Base-by-base conservation (phyloP, 2,329 filamentous ascomycete genomes). In the Torrubiella hemipterigena region DNA sequence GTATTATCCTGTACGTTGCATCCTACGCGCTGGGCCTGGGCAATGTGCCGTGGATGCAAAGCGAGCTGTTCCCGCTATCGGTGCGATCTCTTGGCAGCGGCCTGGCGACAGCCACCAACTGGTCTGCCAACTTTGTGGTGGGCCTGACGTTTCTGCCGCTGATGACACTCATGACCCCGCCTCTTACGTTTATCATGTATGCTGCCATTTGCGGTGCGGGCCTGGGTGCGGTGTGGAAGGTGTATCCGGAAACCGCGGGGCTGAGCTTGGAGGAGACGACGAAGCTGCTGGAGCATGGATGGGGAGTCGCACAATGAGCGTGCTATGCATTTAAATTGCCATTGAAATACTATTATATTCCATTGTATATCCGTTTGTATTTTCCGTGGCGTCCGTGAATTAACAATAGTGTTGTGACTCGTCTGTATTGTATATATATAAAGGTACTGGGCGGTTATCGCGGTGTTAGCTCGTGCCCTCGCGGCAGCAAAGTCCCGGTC, bases 21-120 rank as follows among this genome's bases (percentile, higher is more conserved):
- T 68, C 79, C 1, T 96, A 93, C 50, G 89, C 89, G 2, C 64
- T 87, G 2, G 89, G 89, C 3, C 67, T 96, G 3, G 89, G 89
- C 7, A 93, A 86, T 45, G 85, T 96, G 3, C 87, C 89, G 1
- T 96, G 89, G 89, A 89, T 94, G 67, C 87, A 94, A 58, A 84
- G 79, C 43, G 89, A 96, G 58, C 69, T 94, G 19, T 95, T 95
- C 49, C 81, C 86, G 1, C 63, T 87, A 29, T 67, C 68, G 18
- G 81, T 86, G 27, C 74, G 82, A 29, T 77, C 77, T 5, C 55
- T 84, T 2, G 83, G 82, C 17, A 82, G 77, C 35, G 77, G 77
- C 1, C 53, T 84, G 5, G 71, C 80, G 2, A 89, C 87, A 7
- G 79, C 77, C 5, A 93, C 83, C 6, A 95, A 74, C 48, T 96